Base-by-base conservation (phyloP, 495 filamentous ascomycete genomes). In the Trichoderma parareesei region DNA sequence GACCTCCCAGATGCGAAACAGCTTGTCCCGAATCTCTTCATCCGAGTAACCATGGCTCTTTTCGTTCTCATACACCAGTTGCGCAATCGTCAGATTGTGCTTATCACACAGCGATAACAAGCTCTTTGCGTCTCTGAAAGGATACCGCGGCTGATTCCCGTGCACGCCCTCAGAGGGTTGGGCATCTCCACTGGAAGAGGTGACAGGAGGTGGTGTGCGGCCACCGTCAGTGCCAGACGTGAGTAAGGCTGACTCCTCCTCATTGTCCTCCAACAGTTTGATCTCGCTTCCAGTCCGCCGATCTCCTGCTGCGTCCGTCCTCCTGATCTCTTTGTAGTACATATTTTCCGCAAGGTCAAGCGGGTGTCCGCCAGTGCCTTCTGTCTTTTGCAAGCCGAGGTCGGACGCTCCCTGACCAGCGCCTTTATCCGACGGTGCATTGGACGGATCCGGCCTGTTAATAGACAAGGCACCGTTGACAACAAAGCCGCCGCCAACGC, bases 311-410 rank as follows among this genome's bases (percentile, higher is more conserved):
- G 73, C 73, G 42, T 75, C 67, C 48, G 67, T 65, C 60, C 73
- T 68, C 57, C 71, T 66, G 38, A 75, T 75, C 57, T 75, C 73
- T 20, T 75, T 75, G 62, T 75, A 75, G 62, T 72, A 75, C 69
- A 75, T 65, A 61, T 75, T 75, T 59, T 75, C 73, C 1, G 73
- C 73, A 16, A 75, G 64, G 62, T 75, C 73, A 43, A 68, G 66
- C 13, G 73, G 73, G 53, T 72, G 70, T 0, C 67, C 61, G 4
- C 67, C 65, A 27, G 41, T 61, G 41, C 38, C 63, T 20, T 71
- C 73, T 2, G 46, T n/a, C 11, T 70, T 67, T 7, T 64, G 71
- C 1, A 64, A 18, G 6, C 7, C 7, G 4, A 35, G 35, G 5
- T 60, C 55, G 9, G 38, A 20, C 6, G 11, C 8, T 18, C 60